These are phyloP conservation scores for Daldinia grandis DNA, from an alignment of 495 filamentous ascomycete genomes.

Conservation along the genomic window DNA sequence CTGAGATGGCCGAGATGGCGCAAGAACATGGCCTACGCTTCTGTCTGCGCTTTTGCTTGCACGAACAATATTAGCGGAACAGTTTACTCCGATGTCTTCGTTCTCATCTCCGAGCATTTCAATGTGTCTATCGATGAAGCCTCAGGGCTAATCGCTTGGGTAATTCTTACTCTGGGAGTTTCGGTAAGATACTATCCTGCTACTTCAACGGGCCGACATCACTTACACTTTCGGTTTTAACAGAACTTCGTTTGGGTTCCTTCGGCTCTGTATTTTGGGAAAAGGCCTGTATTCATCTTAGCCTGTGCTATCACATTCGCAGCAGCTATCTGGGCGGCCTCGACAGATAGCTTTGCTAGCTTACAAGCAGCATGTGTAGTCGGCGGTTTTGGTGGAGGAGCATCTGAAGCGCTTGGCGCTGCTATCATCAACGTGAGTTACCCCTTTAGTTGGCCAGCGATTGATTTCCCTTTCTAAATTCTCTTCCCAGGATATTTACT, in stretches of 20 bases:
- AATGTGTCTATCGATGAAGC: slow-evolving; percentile 7
- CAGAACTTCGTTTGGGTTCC: slow-evolving; percentile 24
- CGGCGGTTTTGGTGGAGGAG: slow-evolving; percentile 14
- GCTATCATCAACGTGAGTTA: slow-evolving; percentile 19
- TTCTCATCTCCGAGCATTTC: slow-evolving; percentile 11
- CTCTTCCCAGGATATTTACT: slow-evolving; percentile 17
- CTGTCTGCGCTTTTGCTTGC: slow-evolving; percentile 19
- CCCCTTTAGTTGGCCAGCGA: neutral
- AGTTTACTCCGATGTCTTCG: slow-evolving; percentile 15
- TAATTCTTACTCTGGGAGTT: slow-evolving; percentile 13
- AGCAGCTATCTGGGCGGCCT: slow-evolving; percentile 13
- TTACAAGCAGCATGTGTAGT: slow-evolving; percentile 15
- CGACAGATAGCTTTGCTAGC: slow-evolving; percentile 2
- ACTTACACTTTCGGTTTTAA: neutral
- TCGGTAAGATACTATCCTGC: neutral
- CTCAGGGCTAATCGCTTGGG: slow-evolving; percentile 15
- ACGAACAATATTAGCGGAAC: slow-evolving; percentile 21
- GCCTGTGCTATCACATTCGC: slow-evolving; percentile 12
- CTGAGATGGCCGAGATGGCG: slow-evolving; percentile 19
- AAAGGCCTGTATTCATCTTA: slow-evolving; percentile 14
- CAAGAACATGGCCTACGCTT: slow-evolving; percentile 12
- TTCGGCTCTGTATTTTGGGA: slow-evolving; percentile 18
- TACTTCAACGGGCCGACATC: neutral
- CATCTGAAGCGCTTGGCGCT: slow-evolving; percentile 20
- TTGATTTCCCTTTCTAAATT: neutral